Evolutionary conservation across 768 basidiomycete species (phyloP).

Genomic region (Serendipita indica): DNA sequence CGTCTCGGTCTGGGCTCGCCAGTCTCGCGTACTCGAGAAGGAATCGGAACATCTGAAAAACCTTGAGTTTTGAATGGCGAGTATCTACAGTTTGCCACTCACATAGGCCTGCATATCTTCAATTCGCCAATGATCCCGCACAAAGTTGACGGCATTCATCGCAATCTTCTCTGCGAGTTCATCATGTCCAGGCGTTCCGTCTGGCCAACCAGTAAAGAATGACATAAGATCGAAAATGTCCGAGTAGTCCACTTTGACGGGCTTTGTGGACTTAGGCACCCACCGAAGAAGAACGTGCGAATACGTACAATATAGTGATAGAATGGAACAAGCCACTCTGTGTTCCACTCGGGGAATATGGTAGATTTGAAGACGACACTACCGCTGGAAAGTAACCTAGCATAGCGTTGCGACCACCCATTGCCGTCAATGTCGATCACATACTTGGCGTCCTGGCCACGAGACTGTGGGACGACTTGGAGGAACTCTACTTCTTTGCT

Average conservation of each 20-base stretch:
- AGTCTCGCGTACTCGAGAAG: slow-evolving; percentile 17
- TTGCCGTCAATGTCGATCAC: slow-evolving; percentile 23
- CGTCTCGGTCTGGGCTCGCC: neutral
- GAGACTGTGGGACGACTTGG: neutral
- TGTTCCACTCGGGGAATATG: slow-evolving; percentile 24
- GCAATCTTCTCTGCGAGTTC: slow-evolving; percentile 21
- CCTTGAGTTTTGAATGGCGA: neutral
- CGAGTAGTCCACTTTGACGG: slow-evolving; percentile 22
- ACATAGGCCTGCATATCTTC: slow-evolving; percentile 25
- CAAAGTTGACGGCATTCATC: slow-evolving; percentile 20
- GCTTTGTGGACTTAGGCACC: slow-evolving; percentile 15
- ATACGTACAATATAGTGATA: slow-evolving; percentile 24
- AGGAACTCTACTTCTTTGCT: slow-evolving; percentile 18
- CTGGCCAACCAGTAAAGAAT: slow-evolving; percentile 23
- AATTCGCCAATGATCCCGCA: slow-evolving; percentile 22
- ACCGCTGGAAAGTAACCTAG: slow-evolving; percentile 21
- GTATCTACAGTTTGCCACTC: neutral
- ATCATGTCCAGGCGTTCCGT: slow-evolving; percentile 19
- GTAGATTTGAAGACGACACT: slow-evolving; percentile 24
- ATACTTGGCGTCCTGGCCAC: neutral
- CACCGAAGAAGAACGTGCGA: neutral
- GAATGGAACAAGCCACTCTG: slow-evolving; percentile 25
- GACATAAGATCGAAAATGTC: slow-evolving; percentile 23
- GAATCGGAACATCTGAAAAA: slow-evolving; percentile 20
- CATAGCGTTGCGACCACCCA: slow-evolving; percentile 25